phyloP scores from a whole-genome alignment of 2,329 filamentous ascomycete genomes.

The Alternaria sp. region DNA sequence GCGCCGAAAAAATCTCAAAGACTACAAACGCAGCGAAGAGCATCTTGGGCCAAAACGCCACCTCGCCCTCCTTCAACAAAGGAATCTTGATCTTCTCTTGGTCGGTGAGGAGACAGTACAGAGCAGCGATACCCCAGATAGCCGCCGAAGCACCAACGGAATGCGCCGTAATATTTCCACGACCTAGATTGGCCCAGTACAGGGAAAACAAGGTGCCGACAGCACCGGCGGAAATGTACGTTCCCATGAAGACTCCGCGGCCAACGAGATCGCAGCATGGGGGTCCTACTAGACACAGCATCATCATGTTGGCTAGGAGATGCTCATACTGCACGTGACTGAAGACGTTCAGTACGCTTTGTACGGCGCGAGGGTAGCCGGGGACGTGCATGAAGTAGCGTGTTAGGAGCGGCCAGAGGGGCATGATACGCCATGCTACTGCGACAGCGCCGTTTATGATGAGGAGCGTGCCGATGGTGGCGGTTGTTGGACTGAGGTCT shows the following conservation, averaged over 20 bases:
- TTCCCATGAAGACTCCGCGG: constrained; percentile 47
- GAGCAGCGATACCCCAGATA: constrained; percentile 44
- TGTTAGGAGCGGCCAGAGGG: constrained; percentile 72
- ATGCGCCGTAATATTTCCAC: constrained; percentile 39
- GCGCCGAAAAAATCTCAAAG: constrained; percentile 36
- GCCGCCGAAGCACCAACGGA: constrained; percentile 47
- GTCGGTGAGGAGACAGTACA: constrained; percentile 47
- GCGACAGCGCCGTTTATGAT: constrained; percentile 67
- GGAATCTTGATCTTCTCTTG: constrained; percentile 45
- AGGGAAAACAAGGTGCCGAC: constrained; percentile 42
- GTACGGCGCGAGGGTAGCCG: constrained; percentile 67
- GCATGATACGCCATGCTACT: constrained; percentile 69
- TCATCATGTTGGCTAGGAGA: constrained; percentile 67
- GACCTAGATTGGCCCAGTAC: constrained; percentile 48
- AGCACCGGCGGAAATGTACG: constrained; percentile 48
- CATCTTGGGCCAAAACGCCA: constrained; percentile 44
- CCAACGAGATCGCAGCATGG: constrained; percentile 48
- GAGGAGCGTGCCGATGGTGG: constrained; percentile 67
- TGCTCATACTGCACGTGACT: constrained; percentile 72
- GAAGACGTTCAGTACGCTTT: constrained; percentile 71
- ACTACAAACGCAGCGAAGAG: constrained; percentile 39
- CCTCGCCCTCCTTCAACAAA: constrained; percentile 37
- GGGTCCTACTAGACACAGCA: constrained; percentile 72
- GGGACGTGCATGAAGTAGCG: constrained; percentile 60
- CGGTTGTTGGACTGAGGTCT: constrained; percentile 44